Conservation (phyloP, 1,284 basidiomycete genomes). For the Leccinum subspadiceum region DNA sequence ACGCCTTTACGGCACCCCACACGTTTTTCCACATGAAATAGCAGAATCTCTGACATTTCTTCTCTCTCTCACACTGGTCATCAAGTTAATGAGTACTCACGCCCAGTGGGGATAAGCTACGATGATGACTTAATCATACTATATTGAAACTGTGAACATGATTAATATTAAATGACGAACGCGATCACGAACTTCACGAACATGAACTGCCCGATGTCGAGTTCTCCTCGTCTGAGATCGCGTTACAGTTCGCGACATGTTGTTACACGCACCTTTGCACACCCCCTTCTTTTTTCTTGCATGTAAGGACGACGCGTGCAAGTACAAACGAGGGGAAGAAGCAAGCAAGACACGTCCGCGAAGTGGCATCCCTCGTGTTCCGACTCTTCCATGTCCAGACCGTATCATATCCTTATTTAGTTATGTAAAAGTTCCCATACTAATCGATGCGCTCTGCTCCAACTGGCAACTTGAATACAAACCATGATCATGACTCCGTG, state of each 20-base stretch:
- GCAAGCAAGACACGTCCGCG: conserved; percentile 5
- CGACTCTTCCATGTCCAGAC: neutral
- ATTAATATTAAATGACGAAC: neutral
- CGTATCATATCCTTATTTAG: no score
- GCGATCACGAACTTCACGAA: neutral
- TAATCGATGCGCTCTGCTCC: no score
- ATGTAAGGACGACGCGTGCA: conserved; percentile 17
- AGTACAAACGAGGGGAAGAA: conserved; percentile 28
- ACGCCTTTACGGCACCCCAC: neutral
- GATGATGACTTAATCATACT: neutral
- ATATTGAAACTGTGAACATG: neutral
- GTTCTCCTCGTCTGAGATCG: conserved; percentile 5
- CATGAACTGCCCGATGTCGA: neutral
- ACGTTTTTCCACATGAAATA: neutral
- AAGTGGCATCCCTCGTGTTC: conserved; percentile 14
- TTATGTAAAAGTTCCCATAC: no score
- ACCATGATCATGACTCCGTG: no score
- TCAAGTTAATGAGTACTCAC: neutral
- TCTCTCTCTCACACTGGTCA: neutral
- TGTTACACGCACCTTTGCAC: neutral
- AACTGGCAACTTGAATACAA: no score
- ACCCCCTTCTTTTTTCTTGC: neutral
- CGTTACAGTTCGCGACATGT: neutral
- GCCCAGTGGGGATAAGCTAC: neutral
- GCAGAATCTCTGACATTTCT: neutral